Evolutionary conservation across 108 stramenopile species (phyloP).

Genomic region (Pseudonitzschia multistriata): DNA sequence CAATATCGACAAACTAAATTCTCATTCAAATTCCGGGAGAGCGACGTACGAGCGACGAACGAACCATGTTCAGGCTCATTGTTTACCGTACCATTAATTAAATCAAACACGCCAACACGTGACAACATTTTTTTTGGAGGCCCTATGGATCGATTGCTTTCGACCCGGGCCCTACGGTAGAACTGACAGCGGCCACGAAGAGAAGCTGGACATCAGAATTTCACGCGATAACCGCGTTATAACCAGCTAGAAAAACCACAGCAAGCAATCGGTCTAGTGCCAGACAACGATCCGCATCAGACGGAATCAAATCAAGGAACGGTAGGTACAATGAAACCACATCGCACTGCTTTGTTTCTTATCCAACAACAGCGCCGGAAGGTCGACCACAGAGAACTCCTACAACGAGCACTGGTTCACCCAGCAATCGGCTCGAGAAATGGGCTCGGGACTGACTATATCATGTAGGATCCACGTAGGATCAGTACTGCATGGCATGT

Average conservation of each 20-base stretch:
- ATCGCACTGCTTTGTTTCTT: neutral
- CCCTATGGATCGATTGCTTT: neutral
- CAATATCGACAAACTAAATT: neutral
- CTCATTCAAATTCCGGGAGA: neutral
- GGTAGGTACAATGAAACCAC: neutral
- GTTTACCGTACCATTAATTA: neutral
- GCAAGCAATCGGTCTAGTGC: neutral
- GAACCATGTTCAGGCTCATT: neutral
- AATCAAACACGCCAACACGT: neutral
- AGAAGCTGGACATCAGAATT: neutral
- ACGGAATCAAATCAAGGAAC: neutral
- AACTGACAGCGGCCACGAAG: neutral
- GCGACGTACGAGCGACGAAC: conserved; percentile 1
- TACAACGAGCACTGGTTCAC: neutral
- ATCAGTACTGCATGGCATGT: neutral
- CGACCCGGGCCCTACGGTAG: neutral
- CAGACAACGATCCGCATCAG: neutral
- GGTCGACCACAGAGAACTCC: neutral
- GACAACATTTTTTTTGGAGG: neutral
- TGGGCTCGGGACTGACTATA: conserved; percentile 1
- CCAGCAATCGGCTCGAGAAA: neutral
- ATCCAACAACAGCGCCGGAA: neutral
- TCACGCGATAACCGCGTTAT: conserved; percentile 9
- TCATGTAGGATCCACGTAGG: neutral
- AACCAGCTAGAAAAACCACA: neutral